Evolutionary conservation across 371 early-diverging fungal genomes (phyloP), one percentile per base, ranked within the genome.

Genomic region (Mortierella sp.): DNA sequence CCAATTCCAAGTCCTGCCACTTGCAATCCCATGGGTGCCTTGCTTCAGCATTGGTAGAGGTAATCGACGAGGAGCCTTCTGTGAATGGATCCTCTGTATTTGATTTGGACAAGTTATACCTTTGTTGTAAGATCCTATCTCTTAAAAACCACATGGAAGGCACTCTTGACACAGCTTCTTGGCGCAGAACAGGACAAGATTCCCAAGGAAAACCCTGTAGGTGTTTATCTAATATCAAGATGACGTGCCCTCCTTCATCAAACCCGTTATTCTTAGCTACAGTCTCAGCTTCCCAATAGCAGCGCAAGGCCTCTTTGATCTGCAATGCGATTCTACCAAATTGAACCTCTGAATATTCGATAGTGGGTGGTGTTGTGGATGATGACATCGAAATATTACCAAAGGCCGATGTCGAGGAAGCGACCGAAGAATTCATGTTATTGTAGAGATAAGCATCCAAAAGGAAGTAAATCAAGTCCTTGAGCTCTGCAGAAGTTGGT

Each of bases 201-300:
- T 98, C 98, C 90, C 96, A 92, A 0, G 98, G 98, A 5, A 97
- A 82, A 65, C 83, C 84, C 67, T 97, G 96, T 0, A 92, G 77
- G 69, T 94, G 84, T 69, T 94, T 94, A 77, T 97, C 97, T 45
- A 94, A 85, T 5, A 97, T 90, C 52, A 98, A 77, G 41, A 98
- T 90, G 10, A 93, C 75, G 78, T 97, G 96, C 21, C 65, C 68
- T 0, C 70, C 79, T 13, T 70, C 52, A 66, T 71, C 66, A 72
- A 69, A 74, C 61, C 87, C 68, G 68, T 82, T 69, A 76, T 78
- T 57, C 62, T 85, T 48, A 43, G 76, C 60, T 52, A 70, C 66
- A 76, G 76, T 76, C 86, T 89, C 75, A 13, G 66, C 57, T 41
- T 70, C 3, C 83, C 74, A 83, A 62, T 73, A 87, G 33, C 53